phyloP scores from a whole-genome alignment of 2,329 filamentous ascomycete species.

The Botrytis porri region DNA sequence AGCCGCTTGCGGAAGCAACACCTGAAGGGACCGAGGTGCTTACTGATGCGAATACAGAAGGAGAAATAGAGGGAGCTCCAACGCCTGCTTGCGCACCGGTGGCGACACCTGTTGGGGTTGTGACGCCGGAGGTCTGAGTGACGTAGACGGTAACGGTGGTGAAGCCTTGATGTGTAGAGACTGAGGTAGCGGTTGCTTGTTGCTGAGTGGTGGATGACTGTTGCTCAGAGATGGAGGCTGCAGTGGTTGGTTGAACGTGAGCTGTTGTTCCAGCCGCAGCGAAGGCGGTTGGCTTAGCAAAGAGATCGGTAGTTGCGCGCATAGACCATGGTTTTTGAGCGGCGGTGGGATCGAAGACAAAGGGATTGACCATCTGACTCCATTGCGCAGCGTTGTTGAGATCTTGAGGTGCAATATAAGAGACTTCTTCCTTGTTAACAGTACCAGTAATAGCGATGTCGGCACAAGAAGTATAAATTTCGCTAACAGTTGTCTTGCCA shows the following conservation, averaged over 20 bases:
- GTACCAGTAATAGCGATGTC: constrained; percentile 43
- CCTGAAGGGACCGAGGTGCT: background rate
- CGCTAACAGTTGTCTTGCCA: constrained; percentile 48
- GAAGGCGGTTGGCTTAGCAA: constrained; percentile 6
- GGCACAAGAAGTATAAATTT: constrained; percentile 59
- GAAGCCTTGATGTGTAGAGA: background rate
- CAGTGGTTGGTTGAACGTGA: background rate
- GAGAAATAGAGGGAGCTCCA: background rate
- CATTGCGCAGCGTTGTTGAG: constrained; percentile 21
- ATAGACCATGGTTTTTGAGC: constrained; percentile 9
- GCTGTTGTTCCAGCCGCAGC: background rate
- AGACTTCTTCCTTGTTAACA: constrained; percentile 11
- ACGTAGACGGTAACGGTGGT: background rate
- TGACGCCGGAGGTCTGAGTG: background rate
- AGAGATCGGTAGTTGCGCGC: constrained; percentile 11
- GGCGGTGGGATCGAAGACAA: constrained; percentile 28
- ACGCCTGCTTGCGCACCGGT: background rate
- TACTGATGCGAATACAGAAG: background rate
- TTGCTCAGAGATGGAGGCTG: background rate
- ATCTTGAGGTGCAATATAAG: constrained; percentile 17
- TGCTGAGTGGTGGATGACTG: background rate
- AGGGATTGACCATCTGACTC: constrained; percentile 31
- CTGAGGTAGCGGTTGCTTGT: background rate
- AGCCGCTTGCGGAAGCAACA: background rate
- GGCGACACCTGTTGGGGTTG: background rate